A percentile compares a stretch with the other conserved stretches of the same genome.
phyloP scores from a whole-genome alignment of 2,329 filamentous ascomycete species.

The Cladosporium halotolerans region DNA sequence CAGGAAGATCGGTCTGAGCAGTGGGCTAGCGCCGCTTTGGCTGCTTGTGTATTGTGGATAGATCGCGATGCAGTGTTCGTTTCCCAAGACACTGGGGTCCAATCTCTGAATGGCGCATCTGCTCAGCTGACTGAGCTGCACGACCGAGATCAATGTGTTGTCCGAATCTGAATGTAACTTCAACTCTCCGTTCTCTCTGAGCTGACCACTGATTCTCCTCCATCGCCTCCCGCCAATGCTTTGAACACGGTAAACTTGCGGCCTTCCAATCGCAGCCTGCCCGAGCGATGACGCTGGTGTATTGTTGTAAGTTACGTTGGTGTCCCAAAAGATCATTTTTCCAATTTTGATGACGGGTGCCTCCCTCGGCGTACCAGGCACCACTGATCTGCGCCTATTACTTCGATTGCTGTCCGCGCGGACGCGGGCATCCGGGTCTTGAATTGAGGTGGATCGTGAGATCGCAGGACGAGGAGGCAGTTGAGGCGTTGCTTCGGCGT shows the following conservation, averaged over 20 bases:
- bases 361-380: constrained; percentile 54
- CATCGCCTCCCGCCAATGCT: constrained; percentile 60
- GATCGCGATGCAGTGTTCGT: constrained; percentile 90
- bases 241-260: constrained; percentile 51
- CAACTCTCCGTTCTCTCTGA: constrained; percentile 92
- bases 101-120: constrained; percentile 85
- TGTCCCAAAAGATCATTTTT: constrained; percentile 73
- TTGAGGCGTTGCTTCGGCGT: constrained; percentile 20
- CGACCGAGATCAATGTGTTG: constrained; percentile 68
- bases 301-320: constrained; percentile 46
- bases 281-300: constrained; percentile 18
- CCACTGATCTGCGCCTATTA: constrained; percentile 39
- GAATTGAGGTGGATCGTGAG: constrained; percentile 4
- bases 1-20: constrained; percentile 83
- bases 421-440: constrained; percentile 13
- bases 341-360: constrained; percentile 84
- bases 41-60: constrained; percentile 85
- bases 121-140: constrained; percentile 83
- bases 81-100: constrained; percentile 82
- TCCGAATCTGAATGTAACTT: constrained; percentile 86
- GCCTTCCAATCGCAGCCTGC: constrained; percentile 27
- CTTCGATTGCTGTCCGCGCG: constrained; percentile 24
- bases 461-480: constrained; percentile 13
- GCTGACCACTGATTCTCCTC: constrained; percentile 83
- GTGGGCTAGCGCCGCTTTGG: constrained; percentile 60